Percentiles rank a stretch among this genome's conserved stretches.
Evolutionary conservation across 345 rosid genomes (phyloP).

Genomic region (Noccaea bulbosa): DNA sequence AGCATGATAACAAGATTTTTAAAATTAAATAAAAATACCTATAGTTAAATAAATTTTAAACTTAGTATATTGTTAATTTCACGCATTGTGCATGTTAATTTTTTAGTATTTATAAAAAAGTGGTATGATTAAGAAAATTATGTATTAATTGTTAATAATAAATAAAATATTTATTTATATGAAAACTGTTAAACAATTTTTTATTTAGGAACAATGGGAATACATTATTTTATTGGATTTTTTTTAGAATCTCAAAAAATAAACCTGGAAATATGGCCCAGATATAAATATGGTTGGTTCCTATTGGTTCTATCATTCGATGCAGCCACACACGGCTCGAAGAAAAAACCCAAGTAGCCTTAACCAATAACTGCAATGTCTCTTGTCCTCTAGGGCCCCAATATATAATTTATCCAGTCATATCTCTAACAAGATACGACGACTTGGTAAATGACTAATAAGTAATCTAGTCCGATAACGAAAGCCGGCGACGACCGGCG

Average conservation of each 20-base stretch:
- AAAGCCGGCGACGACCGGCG: constrained; percentile 48
- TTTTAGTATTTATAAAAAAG: too few species aligned
- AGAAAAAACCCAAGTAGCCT: constrained; percentile 22
- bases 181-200: too few species aligned
- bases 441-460: constrained; percentile 43
- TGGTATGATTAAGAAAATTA: too few species aligned
- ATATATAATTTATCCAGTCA: constrained; percentile 10
- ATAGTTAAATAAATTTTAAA: too few species aligned
- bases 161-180: too few species aligned
- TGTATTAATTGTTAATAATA: too few species aligned
- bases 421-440: constrained; percentile 9
- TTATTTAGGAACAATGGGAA: too few species aligned
- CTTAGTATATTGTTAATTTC: too few species aligned
- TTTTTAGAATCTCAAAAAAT: not conserved
- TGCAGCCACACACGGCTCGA: constrained; percentile 26
- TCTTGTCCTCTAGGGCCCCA: constrained; percentile 22
- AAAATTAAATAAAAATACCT: too few species aligned
- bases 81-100: too few species aligned
- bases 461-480: constrained; percentile 40
- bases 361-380: constrained; percentile 22
- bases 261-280: constrained; percentile 31
- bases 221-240: too few species aligned
- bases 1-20: too few species aligned
- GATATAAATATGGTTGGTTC: constrained; percentile 18
- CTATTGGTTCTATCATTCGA: not conserved